Evolutionary conservation across 805 yeast species (phyloP), one percentile per base, ranked within the genome.

Genomic region (Wickerhamomyces mucosus): DNA sequence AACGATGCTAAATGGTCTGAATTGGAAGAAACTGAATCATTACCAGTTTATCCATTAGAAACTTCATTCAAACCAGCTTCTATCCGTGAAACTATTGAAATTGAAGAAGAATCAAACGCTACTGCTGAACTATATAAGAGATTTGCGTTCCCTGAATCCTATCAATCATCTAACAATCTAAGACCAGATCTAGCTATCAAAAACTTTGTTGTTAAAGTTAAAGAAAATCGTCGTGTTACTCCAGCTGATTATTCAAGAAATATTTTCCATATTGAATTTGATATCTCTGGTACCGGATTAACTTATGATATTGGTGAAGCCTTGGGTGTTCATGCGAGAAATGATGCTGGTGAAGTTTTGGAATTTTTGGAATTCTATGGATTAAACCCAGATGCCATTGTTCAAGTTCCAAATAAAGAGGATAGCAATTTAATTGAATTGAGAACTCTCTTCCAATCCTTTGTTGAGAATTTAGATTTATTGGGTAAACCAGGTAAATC

Each of bases 271-370:
- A 80, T 89, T 45, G 97, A 89, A 61, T 85, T 89, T 45, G 97
- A 89, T 54, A 72, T 78, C 51, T 59, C 86, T 28, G 94, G 94
- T 32, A 86, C 96, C 22, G 96, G 94, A 17, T 66, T 89, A 52
- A 83, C 75, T 30, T 89, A 89, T 55, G 92, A 78, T 41, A 85
- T 89, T 51, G 97, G 97, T 55, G 97, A 89, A 66, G 96, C 97
- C 15, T 72, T 89, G 38, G 97, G 97, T 50, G 73, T 89, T 38
- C 96, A 89, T 50, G 96, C 95, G 29, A 77, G 89, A 51, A 89
- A 89, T 63, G 69, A 75, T 45, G 54, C 66, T 25, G 68, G 61
- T 13, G 69, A 63, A 23, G 95, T 88, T 32, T 70, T 65, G 27
- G 67, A 68, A 41, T 89, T 89, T 58, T 67, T 89, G 45, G 47